These are phyloP conservation scores for Xylariaceae sp. DNA, from an alignment of 2,329 filamentous ascomycete species.

Conservation along the genomic window DNA sequence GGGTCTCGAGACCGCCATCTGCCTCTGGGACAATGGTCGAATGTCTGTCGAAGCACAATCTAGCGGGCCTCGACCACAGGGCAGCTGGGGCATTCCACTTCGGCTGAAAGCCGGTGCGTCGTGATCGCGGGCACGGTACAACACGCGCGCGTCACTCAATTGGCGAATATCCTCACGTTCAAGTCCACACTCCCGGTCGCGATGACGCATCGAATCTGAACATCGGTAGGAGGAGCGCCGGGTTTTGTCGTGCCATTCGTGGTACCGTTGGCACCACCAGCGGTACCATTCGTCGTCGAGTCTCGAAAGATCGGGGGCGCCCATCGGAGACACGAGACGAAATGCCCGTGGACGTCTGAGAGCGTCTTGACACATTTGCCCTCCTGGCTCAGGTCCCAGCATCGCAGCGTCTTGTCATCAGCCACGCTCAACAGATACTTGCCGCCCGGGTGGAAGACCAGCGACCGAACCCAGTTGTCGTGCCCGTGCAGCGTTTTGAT, in stretches of 20 bases:
- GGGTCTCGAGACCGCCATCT: no score
- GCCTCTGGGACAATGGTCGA: no score
- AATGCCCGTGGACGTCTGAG: conserved; percentile 70
- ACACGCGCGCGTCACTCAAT: conserved; percentile 30
- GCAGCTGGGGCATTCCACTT: no score
- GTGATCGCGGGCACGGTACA: no score
- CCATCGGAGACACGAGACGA: conserved; percentile 82
- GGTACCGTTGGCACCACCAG: conserved; percentile 31
- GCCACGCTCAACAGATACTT: conserved; percentile 81
- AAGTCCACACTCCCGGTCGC: conserved; percentile 81
- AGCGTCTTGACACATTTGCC: conserved; percentile 82
- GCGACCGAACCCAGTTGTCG: conserved; percentile 84
- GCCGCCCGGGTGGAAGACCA: conserved; percentile 86
- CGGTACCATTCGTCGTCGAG: conserved; percentile 30
- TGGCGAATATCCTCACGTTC: conserved; percentile 71
- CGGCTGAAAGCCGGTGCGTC: no score
- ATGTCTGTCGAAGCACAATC: no score
- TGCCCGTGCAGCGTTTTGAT: conserved; percentile 81
- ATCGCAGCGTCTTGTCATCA: conserved; percentile 87
- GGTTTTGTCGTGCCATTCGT: conserved; percentile 40
- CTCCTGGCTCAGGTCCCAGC: conserved; percentile 89
- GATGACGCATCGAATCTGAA: conserved; percentile 74
- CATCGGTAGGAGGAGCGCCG: conserved; percentile 36
- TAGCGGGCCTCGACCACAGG: no score
- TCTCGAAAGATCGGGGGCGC: conserved; percentile 68